A percentile compares a stretch with the other conserved stretches of the same genome.
Conservation (phyloP, 2,329 filamentous ascomycete species). For the Neoascochyta sp. region DNA sequence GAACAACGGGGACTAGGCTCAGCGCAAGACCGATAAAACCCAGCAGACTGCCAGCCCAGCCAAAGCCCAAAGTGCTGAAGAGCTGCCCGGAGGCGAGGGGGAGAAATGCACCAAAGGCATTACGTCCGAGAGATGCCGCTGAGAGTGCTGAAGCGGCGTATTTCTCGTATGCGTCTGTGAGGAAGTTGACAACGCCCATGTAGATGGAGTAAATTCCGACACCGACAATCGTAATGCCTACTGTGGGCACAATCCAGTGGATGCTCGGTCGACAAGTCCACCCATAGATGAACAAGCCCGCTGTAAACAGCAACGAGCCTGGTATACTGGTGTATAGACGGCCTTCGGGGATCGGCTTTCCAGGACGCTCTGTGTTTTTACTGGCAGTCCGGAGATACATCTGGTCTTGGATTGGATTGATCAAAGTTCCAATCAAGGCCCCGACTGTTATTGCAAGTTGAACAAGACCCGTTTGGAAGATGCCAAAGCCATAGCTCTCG, state of each 20-base stretch:
- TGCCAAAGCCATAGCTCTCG: conserved; percentile 36
- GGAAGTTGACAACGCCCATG: conserved; percentile 49
- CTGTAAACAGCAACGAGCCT: conserved; percentile 39
- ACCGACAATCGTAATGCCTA: conserved; percentile 24
- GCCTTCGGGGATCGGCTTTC: conserved; percentile 43
- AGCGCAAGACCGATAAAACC: conserved; percentile 43
- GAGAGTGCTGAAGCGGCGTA: conserved; percentile 48
- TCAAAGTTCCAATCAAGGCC: conserved; percentile 40
- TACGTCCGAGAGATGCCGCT: conserved; percentile 46
- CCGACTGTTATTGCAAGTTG: conserved; percentile 44
- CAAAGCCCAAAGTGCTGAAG: conserved; percentile 41
- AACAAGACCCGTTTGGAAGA: conserved; percentile 37
- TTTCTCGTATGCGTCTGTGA: conserved; percentile 48
- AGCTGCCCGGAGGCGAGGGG: conserved; percentile 44
- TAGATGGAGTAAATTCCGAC: conserved; percentile 39
- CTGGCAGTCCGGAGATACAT: conserved; percentile 27
- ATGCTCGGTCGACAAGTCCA: conserved; percentile 34
- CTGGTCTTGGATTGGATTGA: conserved; percentile 40
- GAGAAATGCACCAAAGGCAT: conserved; percentile 46
- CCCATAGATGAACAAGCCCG: conserved; percentile 28
- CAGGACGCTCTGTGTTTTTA: conserved; percentile 38
- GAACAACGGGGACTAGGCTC: conserved; percentile 40
- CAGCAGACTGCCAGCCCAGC: conserved; percentile 44
- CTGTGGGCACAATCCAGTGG: conserved; percentile 28
- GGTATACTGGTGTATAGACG: conserved; percentile 43